These are phyloP conservation scores for Coccomyxa subellipsoidea DNA, from an alignment of 163 green algal species.

Conservation along the genomic window DNA sequence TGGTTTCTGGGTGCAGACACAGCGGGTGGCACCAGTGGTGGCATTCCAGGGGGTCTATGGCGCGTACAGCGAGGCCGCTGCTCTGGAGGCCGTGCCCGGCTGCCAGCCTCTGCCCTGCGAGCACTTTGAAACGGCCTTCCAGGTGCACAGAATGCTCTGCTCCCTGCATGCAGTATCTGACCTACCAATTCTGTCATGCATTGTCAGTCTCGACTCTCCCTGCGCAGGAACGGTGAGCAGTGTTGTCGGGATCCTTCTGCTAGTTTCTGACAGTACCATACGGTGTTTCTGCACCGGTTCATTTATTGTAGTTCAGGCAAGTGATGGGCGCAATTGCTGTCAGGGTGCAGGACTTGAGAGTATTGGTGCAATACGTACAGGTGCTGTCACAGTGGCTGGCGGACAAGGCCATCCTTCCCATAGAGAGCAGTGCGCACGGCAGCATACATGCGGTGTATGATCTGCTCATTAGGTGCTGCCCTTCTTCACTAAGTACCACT, in stretches of 20 bases:
- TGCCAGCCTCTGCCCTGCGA: constrained; percentile 81
- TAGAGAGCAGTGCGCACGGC: constrained; percentile 96
- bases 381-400: constrained; percentile 76
- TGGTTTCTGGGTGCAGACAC: neutral
- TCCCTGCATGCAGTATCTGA: too few relatives aligned
- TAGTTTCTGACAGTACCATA: too few relatives aligned
- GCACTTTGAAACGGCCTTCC: constrained; percentile 63
- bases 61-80: constrained; percentile 91
- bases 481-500: too few relatives aligned
- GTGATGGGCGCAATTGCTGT: too few relatives aligned
- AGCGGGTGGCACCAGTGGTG: constrained; percentile 20
- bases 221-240: too few relatives aligned
- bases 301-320: too few relatives aligned
- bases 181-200: too few relatives aligned
- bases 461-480: constrained; percentile 69
- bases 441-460: constrained; percentile 92
- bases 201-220: too few relatives aligned
- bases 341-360: neutral
- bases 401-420: constrained; percentile 87
- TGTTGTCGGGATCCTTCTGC: too few relatives aligned
- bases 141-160: constrained; percentile 26
- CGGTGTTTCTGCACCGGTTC: too few relatives aligned
- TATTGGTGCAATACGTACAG: neutral
- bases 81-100: constrained; percentile 71
- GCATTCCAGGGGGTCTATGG: constrained; percentile 89